Evolutionary conservation across 257 asterid genomes (phyloP).

Genomic region (Nicotiana sylvestris): DNA sequence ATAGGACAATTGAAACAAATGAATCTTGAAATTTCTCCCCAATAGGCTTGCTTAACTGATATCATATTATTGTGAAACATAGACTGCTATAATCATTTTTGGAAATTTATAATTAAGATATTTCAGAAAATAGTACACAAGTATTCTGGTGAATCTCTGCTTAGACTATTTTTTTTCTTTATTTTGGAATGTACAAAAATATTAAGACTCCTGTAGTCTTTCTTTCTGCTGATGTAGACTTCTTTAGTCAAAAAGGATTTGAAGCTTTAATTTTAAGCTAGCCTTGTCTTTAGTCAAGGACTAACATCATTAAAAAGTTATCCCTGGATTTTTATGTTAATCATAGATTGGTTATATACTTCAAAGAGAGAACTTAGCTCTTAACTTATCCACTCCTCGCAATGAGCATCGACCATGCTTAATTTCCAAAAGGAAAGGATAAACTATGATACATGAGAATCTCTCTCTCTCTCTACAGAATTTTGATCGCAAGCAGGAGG

Average conservation of each 20-base stretch:
- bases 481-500: conserved; percentile 17
- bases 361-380: background rate
- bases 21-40: background rate
- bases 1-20: background rate
- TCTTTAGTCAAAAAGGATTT: background rate
- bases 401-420: background rate
- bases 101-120: background rate
- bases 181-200: background rate
- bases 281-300: background rate
- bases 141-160: background rate
- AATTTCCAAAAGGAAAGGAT: background rate
- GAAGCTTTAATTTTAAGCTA: background rate
- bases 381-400: background rate
- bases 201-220: background rate
- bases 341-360: background rate
- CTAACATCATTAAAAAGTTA: background rate
- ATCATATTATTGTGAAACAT: conserved; percentile 5
- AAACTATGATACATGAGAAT: background rate
- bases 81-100: conserved; percentile 3
- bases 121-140: background rate
- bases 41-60: background rate
- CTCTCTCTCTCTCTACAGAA: background rate
- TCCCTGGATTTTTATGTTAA: background rate
- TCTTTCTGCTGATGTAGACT: background rate
- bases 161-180: too few species aligned